Evolutionary conservation across 78 protist species (phyloP).

Genomic region (slime mould (Dictyostelium discoideum)): dicty_2.7 NC_007090.3:2582001-2582500

Average conservation of each 20-base stretch:
- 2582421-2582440: slow-evolving; percentile 98
- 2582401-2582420: slow-evolving; percentile 97
- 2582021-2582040: neutral
- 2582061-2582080: neutral
- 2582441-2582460: slow-evolving; percentile 95
- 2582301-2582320: slow-evolving; percentile 66
- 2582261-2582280: slow-evolving; percentile 91
- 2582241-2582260: slow-evolving; percentile 75
- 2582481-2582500: slow-evolving; percentile 87
- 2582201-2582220: slow-evolving; percentile 84
- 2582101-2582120: neutral
- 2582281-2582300: slow-evolving; percentile 77
- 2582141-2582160: slow-evolving; percentile 57
- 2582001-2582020: slow-evolving; percentile 3
- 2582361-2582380: slow-evolving; percentile 91
- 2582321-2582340: slow-evolving; percentile 76
- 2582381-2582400: slow-evolving; percentile 88
- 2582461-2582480: slow-evolving; percentile 95
- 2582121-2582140: neutral
- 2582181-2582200: slow-evolving; percentile 80
- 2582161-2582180: slow-evolving; percentile 55
- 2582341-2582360: slow-evolving; percentile 94
- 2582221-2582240: slow-evolving; percentile 79
- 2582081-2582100: neutral
- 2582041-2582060: neutral